Base-by-base conservation (phyloP, 192 early-diverging fungal genomes). In the Gaertneriomyces semiglobifer region DNA sequence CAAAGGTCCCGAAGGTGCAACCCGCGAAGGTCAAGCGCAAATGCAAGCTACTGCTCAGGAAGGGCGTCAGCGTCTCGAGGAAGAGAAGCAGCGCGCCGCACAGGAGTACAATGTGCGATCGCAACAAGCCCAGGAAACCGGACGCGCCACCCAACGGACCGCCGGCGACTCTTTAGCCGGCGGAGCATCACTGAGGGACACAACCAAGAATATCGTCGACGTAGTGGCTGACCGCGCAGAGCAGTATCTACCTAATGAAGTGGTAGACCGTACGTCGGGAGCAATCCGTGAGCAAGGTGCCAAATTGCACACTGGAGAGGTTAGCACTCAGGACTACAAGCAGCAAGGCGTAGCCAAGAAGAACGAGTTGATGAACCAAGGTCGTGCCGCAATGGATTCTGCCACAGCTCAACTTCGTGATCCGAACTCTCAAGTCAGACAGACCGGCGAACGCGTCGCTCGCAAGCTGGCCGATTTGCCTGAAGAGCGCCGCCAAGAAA, bases 401-500 rank as follows among this genome's bases (percentile, higher is more conserved):
- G 61, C 56, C 6, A 44, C 45, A 0, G 7, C 47, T 6, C 52
- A 63, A 9, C 53, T 73, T 50, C n/a, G 45, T 11, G 74, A 80
- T 60, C 73, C 76, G 5, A 40, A 58, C 48, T 60, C 53, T 14
- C 60, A 68, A 25, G 39, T 79, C 10, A 61, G 58, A 4, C 63
- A 75, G 1, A 67, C 60, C 1, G 68, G 69, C n/a, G 69, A 51
- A 0, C 43, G 63, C 5, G 62, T 58, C 42, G 61, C 74, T 9
- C 68, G 58, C 25, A 46, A 58, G 4, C 66, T 64, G 39, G 63
- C 68, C 3, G 42, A 75, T 39, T 18, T 79, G 6, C 63, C 70
- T 6, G 46, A 54, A 11, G 75, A 81, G 51, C 54, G 81, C 63
- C 62, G 64, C 11, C 53, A 66, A 14, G 66, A 63, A 6, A 62